Conservation (phyloP, 345 rosid species). For the Syzygium aqueum region DNA sequence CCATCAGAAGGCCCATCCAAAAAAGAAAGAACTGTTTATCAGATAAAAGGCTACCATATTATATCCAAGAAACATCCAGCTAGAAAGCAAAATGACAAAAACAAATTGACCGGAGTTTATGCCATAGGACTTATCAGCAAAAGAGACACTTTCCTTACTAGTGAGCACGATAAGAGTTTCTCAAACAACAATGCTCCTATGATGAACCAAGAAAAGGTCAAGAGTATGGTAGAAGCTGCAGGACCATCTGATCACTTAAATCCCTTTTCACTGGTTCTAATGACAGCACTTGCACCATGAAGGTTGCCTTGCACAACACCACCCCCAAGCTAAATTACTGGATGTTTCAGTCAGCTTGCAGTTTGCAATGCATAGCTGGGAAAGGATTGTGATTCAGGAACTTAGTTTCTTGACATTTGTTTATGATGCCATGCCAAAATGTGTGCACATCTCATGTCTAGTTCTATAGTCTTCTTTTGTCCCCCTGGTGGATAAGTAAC, state of each 20-base stretch:
- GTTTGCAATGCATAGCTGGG: neutral
- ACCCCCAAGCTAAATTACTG: neutral
- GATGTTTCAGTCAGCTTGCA: neutral
- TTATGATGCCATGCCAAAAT: neutral
- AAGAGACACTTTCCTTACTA: neutral
- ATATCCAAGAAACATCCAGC: neutral
- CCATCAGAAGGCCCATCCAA: neutral
- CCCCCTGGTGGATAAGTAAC: neutral
- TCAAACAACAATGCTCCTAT: neutral
- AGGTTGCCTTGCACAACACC: neutral
- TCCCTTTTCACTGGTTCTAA: neutral
- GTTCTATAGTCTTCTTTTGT: neutral
- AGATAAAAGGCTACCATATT: neutral
- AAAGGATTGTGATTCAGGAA: neutral
- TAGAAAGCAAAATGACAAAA: neutral
- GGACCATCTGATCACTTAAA: neutral
- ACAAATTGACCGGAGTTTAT: neutral
- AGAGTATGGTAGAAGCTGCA: neutral
- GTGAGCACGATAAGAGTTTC: neutral
- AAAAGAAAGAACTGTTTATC: neutral
- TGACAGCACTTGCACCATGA: neutral
- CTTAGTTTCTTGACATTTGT: neutral
- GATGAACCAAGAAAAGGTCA: neutral
- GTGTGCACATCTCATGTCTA: neutral
- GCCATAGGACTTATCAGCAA: neutral